Conservation (phyloP, 2,329 filamentous ascomycete species). For the Fusarium brevicatenulatum region DNA sequence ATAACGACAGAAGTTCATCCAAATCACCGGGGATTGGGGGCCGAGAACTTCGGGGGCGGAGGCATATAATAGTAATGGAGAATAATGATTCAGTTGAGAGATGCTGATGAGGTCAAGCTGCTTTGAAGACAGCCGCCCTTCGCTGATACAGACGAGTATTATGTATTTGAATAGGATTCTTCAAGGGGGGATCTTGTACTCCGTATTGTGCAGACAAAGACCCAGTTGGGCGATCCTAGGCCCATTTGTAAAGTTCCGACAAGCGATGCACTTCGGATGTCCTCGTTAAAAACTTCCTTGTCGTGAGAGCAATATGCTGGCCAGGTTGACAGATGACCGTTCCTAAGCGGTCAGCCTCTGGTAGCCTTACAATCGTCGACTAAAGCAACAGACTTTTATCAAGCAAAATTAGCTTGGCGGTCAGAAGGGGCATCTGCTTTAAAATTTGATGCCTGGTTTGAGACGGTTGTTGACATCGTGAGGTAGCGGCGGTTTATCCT, state of each 20-base stretch:
- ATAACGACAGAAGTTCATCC: slow-evolving; percentile 20
- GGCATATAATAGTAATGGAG: not conserved
- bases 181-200: not conserved
- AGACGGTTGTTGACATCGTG: not conserved
- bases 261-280: not conserved
- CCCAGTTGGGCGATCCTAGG: not conserved
- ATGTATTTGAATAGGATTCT: not conserved
- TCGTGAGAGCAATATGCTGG: not conserved
- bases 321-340: not conserved
- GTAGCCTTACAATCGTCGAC: not conserved
- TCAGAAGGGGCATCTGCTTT: not conserved
- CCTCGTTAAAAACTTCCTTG: not conserved
- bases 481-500: slow-evolving; percentile 23
- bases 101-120: not conserved
- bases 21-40: slow-evolving; percentile 34
- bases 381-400: not conserved
- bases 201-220: not conserved
- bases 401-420: not conserved
- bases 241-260: not conserved
- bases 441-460: slow-evolving; percentile 6
- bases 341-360: not conserved
- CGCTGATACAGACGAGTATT: slow-evolving; percentile 11
- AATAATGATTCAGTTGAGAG: not conserved
- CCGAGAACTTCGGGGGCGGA: slow-evolving; percentile 28
- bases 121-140: not conserved